These are phyloP conservation scores for Adansonia madagascariensis DNA, from an alignment of 441 rosid species.

Conservation along the genomic window DNA sequence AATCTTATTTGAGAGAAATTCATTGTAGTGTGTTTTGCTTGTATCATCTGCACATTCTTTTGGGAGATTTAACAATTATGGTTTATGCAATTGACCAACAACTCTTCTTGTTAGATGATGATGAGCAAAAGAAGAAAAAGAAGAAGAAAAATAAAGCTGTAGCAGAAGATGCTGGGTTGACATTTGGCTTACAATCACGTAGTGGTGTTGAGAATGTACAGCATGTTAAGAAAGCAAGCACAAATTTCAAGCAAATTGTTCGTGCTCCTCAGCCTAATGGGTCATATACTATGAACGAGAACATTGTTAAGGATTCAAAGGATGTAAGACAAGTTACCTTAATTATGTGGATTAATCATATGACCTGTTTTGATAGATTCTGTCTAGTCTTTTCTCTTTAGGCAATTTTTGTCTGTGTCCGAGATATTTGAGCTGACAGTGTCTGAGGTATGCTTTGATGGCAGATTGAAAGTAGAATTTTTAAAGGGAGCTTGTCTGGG, in stretches of 20 bases:
- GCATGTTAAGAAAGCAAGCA: conserved; percentile 56
- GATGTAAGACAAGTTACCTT: conserved; percentile 48
- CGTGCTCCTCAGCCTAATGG: conserved; percentile 48
- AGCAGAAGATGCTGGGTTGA: conserved; percentile 45
- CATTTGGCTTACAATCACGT: conserved; percentile 49
- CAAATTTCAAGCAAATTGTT: conserved; percentile 43
- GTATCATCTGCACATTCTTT: conserved; percentile 9
- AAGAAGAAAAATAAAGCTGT: conserved; percentile 67
- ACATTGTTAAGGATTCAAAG: conserved; percentile 49
- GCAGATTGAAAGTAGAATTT: conserved; percentile 64
- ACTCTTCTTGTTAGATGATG: conserved; percentile 59
- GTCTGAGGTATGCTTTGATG: conserved; percentile 34
- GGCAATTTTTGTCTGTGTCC: neutral
- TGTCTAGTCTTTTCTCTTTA: conserved; percentile 10
- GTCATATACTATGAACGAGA: conserved; percentile 49
- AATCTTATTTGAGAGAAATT: conserved; percentile 5
- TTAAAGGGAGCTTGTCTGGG: conserved; percentile 49
- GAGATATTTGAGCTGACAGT: conserved; percentile 19
- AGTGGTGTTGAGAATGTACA: conserved; percentile 51
- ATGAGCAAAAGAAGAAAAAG: conserved; percentile 75
- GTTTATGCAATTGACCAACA: conserved; percentile 2
- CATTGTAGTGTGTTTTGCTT: neutral
- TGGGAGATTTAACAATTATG: conserved; percentile 17
- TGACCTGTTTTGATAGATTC: conserved; percentile 9
- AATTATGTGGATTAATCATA: conserved; percentile 13